These are phyloP conservation scores for Rhodotorula diobovata DNA, from an alignment of 768 basidiomycete genomes.

Conservation along the genomic window DNA sequence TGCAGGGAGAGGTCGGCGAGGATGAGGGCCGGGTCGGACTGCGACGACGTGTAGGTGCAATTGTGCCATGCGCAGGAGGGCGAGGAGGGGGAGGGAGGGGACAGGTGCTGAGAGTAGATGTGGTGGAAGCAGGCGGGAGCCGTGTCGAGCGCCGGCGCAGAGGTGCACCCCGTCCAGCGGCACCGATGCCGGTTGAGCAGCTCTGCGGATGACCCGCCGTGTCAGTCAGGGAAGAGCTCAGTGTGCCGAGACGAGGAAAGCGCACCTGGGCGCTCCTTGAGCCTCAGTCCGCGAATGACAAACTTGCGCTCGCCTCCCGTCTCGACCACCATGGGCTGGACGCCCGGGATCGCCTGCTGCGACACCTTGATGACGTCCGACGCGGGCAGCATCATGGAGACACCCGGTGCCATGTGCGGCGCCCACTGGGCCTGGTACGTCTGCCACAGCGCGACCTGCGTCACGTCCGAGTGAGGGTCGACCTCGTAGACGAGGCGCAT, in stretches of 20 bases:
- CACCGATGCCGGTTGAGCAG: not conserved
- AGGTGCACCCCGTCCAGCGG: constrained; percentile 16
- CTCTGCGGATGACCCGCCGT: not conserved
- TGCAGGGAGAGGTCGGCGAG: constrained; percentile 26
- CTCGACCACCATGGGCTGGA: constrained; percentile 76
- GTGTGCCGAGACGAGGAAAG: not conserved
- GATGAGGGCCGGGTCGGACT: constrained; percentile 6
- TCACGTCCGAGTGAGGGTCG: constrained; percentile 71
- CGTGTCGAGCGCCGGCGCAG: not conserved
- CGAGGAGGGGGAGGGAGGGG: not conserved
- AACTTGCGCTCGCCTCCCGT: constrained; percentile 56
- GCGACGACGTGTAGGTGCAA: constrained; percentile 12
- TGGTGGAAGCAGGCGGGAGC: constrained; percentile 13
- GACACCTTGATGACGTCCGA: constrained; percentile 94
- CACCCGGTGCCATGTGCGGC: constrained; percentile 52
- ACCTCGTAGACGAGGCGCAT: constrained; percentile 84
- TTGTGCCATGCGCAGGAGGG: constrained; percentile 2
- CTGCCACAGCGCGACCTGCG: constrained; percentile 93
- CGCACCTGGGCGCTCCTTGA: constrained; percentile 50
- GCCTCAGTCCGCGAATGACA: constrained; percentile 78
- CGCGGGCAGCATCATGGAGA: constrained; percentile 59
- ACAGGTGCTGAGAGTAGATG: constrained; percentile 31
- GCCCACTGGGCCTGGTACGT: constrained; percentile 80
- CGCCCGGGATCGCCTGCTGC: constrained; percentile 73
- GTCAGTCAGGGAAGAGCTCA: not conserved